Base-by-base conservation (phyloP, 1,284 basidiomycete genomes). In the Pseudomicrostroma phylloplanum region DNA sequence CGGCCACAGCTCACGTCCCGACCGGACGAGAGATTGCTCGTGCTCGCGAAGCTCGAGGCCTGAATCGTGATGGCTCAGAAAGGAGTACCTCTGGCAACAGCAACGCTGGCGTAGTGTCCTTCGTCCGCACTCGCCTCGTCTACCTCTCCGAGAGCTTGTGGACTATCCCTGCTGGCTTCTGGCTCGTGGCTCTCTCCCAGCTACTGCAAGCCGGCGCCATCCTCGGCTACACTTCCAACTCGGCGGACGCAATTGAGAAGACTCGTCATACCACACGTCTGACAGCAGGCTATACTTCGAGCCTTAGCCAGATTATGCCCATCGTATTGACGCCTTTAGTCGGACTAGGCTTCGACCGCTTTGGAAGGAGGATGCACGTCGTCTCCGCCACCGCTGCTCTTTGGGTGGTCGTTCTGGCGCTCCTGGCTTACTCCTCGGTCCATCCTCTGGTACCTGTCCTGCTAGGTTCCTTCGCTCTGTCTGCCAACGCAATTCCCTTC, bases 261-360 rank as follows among this genome's bases (percentile, higher is more conserved):
- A 82, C 81, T 0, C 72, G 82, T 12, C 78, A 80, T 0, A 72
- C 74, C 1, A 76, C 64, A n/a, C 70, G 79, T 15, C 75, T 78
- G 1, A 81, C 21, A 4, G 43, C 82, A 1, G 82, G 82, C 9
- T 83, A 82, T 68, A 82, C 80, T 53, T 66, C 73, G 1, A 75
- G 79, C 0, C 63, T 82, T 19, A 78, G 80, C 17, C 74, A 79
- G 57, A 70, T 82, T 39, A 79, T 82, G n/a, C 81, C 81, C 0
- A 82, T 82, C 60, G 72, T 82, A 12, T 68, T 82, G 41, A 81
- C 80, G 0, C 81, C 82, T 0, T 40, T 73, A 0, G 78, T 80
- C 66, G 64, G 76, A 19, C 71, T 80, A 55, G 63, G 72, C 60
- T 70, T 69, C 21, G 71, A 73, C 56, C 49, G 60, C 15, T 66